Percentiles rank a stretch among this genome's conserved stretches.
Evolutionary conservation across 148 eudicot genomes (phyloP).

Genomic region (Nyssa sinensis): DNA sequence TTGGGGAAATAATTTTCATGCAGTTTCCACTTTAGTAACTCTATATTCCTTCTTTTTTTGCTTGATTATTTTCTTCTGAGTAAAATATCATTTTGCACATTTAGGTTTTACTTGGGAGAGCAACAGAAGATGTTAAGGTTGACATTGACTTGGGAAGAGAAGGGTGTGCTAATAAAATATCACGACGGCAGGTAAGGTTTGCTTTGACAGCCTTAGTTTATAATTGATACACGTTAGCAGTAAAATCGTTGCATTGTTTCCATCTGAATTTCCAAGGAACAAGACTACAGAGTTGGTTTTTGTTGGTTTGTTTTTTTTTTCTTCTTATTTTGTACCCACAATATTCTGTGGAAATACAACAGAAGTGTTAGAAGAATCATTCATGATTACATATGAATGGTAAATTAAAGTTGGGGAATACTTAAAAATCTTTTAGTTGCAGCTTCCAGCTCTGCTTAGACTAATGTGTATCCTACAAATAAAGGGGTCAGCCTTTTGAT

Average conservation of each 20-base stretch:
- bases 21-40: background rate
- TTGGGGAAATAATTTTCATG: background rate
- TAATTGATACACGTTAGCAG: background rate
- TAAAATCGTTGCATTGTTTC: background rate
- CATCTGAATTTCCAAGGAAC: background rate
- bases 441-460: background rate
- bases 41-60: background rate
- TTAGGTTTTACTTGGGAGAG: constrained; percentile 71
- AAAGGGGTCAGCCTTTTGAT: background rate
- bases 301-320: background rate
- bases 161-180: constrained; percentile 55
- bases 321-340: background rate
- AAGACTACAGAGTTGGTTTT: too few relatives aligned
- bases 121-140: constrained; percentile 49
- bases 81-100: background rate
- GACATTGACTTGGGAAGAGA: constrained; percentile 75
- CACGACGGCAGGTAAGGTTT: constrained; percentile 64
- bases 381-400: background rate
- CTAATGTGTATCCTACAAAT: background rate
- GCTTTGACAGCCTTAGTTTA: background rate
- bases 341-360: background rate
- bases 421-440: background rate
- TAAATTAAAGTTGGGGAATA: background rate
- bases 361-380: background rate
- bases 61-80: background rate